Base-by-base conservation (phyloP, 345 rosid genomes). In the Citrus sinensis region DNA sequence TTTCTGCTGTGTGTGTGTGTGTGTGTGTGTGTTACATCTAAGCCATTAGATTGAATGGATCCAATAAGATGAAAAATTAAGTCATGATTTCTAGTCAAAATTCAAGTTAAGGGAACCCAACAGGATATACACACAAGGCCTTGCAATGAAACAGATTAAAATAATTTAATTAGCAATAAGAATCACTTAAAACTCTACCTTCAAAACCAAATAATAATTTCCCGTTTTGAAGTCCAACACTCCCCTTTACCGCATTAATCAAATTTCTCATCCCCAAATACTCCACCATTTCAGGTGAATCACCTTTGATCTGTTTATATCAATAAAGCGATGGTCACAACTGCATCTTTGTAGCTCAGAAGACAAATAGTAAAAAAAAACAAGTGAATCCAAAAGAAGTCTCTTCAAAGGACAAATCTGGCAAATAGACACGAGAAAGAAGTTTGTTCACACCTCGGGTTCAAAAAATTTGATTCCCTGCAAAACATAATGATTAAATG, bases 401-500 rank as follows among this genome's bases (percentile, higher is more conserved):
- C 78, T 70, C 30, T 32, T 8, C 19, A 59, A 54, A 62, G 72
- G 66, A 70, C 65, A 71, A 76, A 78, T 75, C 79, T 75, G 71
- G 79, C 30, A 76, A 1, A 29, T 19, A 34, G 73, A 76, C 60
- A 55, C 25, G 80, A 46, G 83, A 78, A 24, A 72, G 55, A 27
- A 68, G 68, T 67, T 66, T 42, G 68, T 81, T n/a, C 29, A 56
- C 82, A 95, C 99, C 98, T 95, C 99, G 37, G 99, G 99, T 83
- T 93, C 99, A 80, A 95, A 93, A 89, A 95, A 95, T 86, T 91
- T 92, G 87, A 95, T 89, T 67, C 99, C 99, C 98, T 95, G 96
- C 76, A 74, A 30, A 70, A 81, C 61, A 75, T 20, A 78, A 79
- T 14, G 73, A 75, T 67, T 67, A 56, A 55, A 74, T 81, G 79